phyloP scores from a whole-genome alignment of 2,329 filamentous ascomycete species.

The Xylariaceae sp. region DNA sequence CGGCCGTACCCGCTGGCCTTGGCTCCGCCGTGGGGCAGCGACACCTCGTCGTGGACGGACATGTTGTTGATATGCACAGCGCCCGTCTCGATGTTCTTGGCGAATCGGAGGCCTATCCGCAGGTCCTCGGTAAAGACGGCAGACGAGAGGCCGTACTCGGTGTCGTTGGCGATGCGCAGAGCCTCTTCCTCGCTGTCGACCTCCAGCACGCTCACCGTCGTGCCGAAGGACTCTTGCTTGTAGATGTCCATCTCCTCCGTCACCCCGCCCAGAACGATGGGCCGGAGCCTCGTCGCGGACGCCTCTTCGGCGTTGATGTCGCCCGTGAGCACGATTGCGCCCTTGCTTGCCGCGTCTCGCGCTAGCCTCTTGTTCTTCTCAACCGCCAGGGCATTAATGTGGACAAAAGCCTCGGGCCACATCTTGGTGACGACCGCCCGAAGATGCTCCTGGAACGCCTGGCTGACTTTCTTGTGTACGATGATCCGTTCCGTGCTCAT shows the following conservation, averaged over 20 bases:
- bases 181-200: constrained; percentile 59
- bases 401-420: constrained; percentile 27
- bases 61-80: constrained; percentile 40
- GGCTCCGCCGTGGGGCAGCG: constrained; percentile 38
- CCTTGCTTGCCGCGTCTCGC: constrained; percentile 49
- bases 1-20: constrained; percentile 39
- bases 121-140: constrained; percentile 61
- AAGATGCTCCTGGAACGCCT: constrained; percentile 42
- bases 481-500: constrained; percentile 65
- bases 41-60: constrained; percentile 38
- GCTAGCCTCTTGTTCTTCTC: constrained; percentile 39
- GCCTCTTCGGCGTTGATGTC: constrained; percentile 31
- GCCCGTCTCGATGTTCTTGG: constrained; percentile 52
- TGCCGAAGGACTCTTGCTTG: constrained; percentile 61
- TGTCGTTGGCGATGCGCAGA: constrained; percentile 60
- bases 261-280: constrained; percentile 55
- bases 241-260: constrained; percentile 62
- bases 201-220: constrained; percentile 54
- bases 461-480: constrained; percentile 51
- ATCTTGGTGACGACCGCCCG: constrained; percentile 22
- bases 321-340: constrained; percentile 53
- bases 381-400: constrained; percentile 24
- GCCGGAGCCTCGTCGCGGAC: constrained; percentile 44
- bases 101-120: constrained; percentile 45
- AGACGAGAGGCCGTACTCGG: constrained; percentile 60